Conservation (phyloP, 2,329 filamentous ascomycete genomes). For the Fusarium protoensiforme region DNA sequence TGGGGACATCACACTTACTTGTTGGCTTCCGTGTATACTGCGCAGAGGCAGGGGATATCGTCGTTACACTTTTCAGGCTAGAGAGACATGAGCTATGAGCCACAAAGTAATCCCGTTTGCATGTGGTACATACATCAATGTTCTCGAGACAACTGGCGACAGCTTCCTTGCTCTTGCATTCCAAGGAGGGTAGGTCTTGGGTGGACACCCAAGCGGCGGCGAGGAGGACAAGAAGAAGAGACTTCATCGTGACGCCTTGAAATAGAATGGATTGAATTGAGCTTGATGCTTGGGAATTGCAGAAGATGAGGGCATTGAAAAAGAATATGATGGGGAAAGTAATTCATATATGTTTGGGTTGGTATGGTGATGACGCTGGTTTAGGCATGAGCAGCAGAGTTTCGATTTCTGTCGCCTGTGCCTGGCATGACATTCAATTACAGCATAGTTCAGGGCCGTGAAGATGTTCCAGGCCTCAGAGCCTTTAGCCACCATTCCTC, state of each 20-base stretch:
- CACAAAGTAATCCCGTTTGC: rapidly evolving
- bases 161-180: not conserved
- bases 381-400: not conserved
- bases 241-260: not conserved
- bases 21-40: not conserved
- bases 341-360: not conserved
- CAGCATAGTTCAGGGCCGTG: not conserved
- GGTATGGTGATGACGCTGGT: not conserved
- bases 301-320: not conserved
- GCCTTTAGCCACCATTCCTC: not conserved
- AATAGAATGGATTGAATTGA: not conserved
- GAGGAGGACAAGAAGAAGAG: not conserved
- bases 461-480: not conserved
- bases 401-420: not conserved
- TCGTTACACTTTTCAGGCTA: not conserved
- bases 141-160: not conserved
- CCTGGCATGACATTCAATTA: not conserved
- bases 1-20: not conserved
- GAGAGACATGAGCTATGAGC: not conserved
- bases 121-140: not conserved
- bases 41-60: not conserved
- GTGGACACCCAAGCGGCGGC: not conserved
- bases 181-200: not conserved
- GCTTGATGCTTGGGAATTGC: not conserved
- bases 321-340: not conserved